Conservation (phyloP, 805 yeast species). For the Spathaspora hagerdaliae region DNA sequence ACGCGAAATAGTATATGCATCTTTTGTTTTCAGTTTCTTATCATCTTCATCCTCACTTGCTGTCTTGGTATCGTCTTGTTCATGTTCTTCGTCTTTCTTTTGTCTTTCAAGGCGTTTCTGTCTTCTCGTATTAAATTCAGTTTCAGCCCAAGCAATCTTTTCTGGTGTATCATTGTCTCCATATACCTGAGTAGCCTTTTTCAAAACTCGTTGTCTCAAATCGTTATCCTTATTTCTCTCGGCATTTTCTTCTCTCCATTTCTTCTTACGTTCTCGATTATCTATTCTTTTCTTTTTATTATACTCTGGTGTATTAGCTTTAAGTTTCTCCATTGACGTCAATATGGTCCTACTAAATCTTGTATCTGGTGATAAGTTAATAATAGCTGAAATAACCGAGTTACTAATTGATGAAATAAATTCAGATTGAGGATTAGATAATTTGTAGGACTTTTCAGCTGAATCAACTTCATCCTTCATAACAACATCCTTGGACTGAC, state of each 20-base stretch:
- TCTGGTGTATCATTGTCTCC: constrained; percentile 56
- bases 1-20: constrained; percentile 1
- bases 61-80: constrained; percentile 8
- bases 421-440: constrained; percentile 5
- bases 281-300: constrained; percentile 60
- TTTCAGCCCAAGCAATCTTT: constrained; percentile 63
- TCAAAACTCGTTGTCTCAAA: constrained; percentile 69
- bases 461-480: constrained; percentile 5
- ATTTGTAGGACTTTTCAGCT: background rate
- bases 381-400: constrained; percentile 20
- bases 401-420: constrained; percentile 13
- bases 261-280: constrained; percentile 73
- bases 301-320: constrained; percentile 31
- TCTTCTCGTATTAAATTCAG: constrained; percentile 65
- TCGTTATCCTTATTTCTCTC: constrained; percentile 87
- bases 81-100: constrained; percentile 23
- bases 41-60: constrained; percentile 1
- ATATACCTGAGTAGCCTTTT: constrained; percentile 64
- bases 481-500: background rate
- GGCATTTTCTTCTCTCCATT: constrained; percentile 78
- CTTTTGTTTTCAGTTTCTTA: constrained; percentile 15
- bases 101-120: constrained; percentile 53
- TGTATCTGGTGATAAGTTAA: constrained; percentile 18
- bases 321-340: constrained; percentile 19
- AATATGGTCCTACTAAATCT: constrained; percentile 12